These are phyloP conservation scores for Metarhizium sp. DNA, from an alignment of 2,329 filamentous ascomycete genomes.

Conservation along the genomic window DNA sequence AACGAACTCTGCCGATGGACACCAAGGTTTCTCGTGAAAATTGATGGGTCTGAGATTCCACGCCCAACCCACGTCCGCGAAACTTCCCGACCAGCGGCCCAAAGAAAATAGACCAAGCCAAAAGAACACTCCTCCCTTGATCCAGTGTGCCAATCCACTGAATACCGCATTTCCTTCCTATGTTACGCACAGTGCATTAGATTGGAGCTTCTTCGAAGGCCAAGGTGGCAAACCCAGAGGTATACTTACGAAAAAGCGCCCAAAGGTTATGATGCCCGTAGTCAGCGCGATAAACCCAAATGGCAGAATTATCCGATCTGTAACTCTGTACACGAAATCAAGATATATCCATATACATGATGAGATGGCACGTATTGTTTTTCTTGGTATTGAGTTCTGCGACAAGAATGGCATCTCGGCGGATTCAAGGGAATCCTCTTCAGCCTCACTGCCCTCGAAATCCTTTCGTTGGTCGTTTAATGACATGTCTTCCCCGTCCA, in stretches of 20 bases:
- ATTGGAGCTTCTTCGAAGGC: not conserved
- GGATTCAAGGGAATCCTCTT: slow-evolving; percentile 23
- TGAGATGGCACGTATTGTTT: slow-evolving; percentile 46
- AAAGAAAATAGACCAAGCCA: slow-evolving; percentile 84
- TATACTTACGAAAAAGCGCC: slow-evolving; percentile 69
- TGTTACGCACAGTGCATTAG: not conserved
- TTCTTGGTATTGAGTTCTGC: slow-evolving; percentile 41
- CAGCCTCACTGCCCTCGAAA: slow-evolving; percentile 38
- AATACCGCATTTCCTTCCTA: slow-evolving; percentile 63
- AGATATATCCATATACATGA: slow-evolving; percentile 48
- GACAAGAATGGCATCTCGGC: slow-evolving; percentile 22
- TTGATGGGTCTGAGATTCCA: slow-evolving; percentile 74
- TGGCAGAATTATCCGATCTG: slow-evolving; percentile 70
- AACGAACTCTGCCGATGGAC: slow-evolving; percentile 76
- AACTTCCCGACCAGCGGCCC: slow-evolving; percentile 83
- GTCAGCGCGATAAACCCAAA: slow-evolving; percentile 66
- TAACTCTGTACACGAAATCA: slow-evolving; percentile 50
- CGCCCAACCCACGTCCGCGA: slow-evolving; percentile 85
- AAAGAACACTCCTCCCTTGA: slow-evolving; percentile 93
- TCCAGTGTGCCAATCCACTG: slow-evolving; percentile 82
- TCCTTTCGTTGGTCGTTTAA: slow-evolving; percentile 33
- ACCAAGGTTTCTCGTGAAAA: slow-evolving; percentile 47
- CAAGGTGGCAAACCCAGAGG: not conserved
- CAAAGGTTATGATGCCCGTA: slow-evolving; percentile 67
- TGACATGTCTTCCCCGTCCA: slow-evolving; percentile 29